A percentile compares a stretch with the other conserved stretches of the same genome.
Evolutionary conservation across 768 basidiomycete genomes (phyloP).

Genomic region (Holtermanniella nyarrowii): DNA sequence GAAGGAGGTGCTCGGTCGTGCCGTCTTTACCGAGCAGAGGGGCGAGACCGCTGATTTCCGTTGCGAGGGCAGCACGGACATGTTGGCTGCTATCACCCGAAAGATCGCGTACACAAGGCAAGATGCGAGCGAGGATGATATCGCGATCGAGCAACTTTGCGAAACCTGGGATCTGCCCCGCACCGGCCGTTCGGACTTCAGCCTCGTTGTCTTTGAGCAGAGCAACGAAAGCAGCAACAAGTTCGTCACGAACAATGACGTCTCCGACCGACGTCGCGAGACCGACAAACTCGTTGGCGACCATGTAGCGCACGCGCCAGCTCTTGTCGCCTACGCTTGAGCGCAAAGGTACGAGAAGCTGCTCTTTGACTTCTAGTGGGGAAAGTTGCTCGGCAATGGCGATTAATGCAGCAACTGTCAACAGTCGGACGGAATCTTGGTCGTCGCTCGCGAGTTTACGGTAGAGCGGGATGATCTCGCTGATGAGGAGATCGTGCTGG

Average conservation of each 20-base stretch:
- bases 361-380: slow-evolving; percentile 81
- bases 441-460: slow-evolving; percentile 89
- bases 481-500: slow-evolving; percentile 56
- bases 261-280: slow-evolving; percentile 82
- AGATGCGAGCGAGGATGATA: slow-evolving; percentile 79
- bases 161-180: slow-evolving; percentile 95
- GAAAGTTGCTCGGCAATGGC: slow-evolving; percentile 75
- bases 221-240: slow-evolving; percentile 84
- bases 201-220: slow-evolving; percentile 97
- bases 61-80: slow-evolving; percentile 90
- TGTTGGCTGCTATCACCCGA: slow-evolving; percentile 92
- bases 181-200: slow-evolving; percentile 90
- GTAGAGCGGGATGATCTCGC: slow-evolving; percentile 84
- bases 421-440: slow-evolving; percentile 89
- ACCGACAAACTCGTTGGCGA: slow-evolving; percentile 86
- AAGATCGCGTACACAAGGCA: slow-evolving; percentile 89
- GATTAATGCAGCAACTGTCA: slow-evolving; percentile 93
- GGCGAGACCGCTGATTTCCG: slow-evolving; percentile 90
- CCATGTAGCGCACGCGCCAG: slow-evolving; percentile 98
- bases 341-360: slow-evolving; percentile 76
- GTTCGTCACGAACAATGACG: slow-evolving; percentile 83
- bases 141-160: slow-evolving; percentile 87
- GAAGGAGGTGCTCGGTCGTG: slow-evolving; percentile 92
- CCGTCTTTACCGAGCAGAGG: slow-evolving; percentile 85
- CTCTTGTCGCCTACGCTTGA: slow-evolving; percentile 87